Conservation (phyloP, 495 filamentous ascomycete species). For the Margaritispora aquatica region DNA sequence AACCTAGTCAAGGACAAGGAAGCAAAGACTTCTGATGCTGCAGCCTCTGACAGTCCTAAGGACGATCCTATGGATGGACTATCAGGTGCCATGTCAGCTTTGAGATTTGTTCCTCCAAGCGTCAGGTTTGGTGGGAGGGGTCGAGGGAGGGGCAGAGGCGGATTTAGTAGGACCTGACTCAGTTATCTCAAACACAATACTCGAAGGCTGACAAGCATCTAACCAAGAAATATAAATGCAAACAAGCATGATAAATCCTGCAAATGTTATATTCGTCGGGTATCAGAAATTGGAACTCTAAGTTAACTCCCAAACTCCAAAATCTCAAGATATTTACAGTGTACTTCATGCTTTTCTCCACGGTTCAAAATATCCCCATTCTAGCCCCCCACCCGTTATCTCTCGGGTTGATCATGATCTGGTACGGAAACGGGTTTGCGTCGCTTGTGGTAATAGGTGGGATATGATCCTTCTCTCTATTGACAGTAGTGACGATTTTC, state of each 20-base stretch:
- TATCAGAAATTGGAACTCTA: conserved; percentile 17
- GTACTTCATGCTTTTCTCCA: not conserved
- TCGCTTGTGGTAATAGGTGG: conserved; percentile 93
- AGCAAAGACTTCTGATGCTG: not conserved
- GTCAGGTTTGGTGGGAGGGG: conserved; percentile 62
- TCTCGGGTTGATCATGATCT: conserved; percentile 79
- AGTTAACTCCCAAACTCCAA: conserved; percentile 15
- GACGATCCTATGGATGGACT: conserved; percentile 62
- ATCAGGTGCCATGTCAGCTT: conserved; percentile 70
- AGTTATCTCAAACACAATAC: not conserved
- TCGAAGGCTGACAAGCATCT: conserved; percentile 1
- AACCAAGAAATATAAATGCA: not conserved
- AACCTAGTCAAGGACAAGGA: conserved; percentile 22
- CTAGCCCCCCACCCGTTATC: conserved; percentile 65
- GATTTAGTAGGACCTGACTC: conserved; percentile 30
- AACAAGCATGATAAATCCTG: not conserved
- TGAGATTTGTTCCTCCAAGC: conserved; percentile 76
- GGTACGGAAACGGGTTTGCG: conserved; percentile 90
- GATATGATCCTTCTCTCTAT: conserved; percentile 90
- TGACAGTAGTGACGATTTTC: conserved; percentile 81
- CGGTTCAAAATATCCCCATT: conserved; percentile 24
- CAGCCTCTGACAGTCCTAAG: not conserved
- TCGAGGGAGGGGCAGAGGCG: conserved; percentile 13
- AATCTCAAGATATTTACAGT: conserved; percentile 13
- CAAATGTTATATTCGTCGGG: conserved; percentile 14